A percentile compares a stretch with the other conserved stretches of the same genome.
These are phyloP conservation scores for Penicillium sp. DNA, from an alignment of 2,329 filamentous ascomycete species.

Conservation along the genomic window DNA sequence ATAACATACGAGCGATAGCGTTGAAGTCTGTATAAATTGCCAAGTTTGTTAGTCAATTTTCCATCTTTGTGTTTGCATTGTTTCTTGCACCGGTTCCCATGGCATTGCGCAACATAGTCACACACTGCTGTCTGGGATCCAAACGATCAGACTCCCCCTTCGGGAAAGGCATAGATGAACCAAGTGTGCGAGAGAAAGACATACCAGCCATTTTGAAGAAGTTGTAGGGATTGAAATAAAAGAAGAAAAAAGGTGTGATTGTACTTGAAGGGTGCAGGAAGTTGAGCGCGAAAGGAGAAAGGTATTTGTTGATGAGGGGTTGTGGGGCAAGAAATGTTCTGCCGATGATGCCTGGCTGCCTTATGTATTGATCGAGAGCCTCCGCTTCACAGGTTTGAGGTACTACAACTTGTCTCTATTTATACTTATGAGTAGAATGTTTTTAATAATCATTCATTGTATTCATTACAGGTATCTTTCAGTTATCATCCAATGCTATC, in stretches of 20 bases:
- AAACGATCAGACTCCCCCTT: constrained; percentile 4
- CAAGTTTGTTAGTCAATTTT: constrained; percentile 13
- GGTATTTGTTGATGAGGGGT: constrained; percentile 27
- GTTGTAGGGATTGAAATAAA: not conserved
- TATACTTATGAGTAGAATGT: not conserved
- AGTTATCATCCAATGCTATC: not conserved
- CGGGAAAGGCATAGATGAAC: not conserved
- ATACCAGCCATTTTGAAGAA: constrained; percentile 38
- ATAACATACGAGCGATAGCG: constrained; percentile 40
- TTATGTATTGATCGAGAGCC: constrained; percentile 7
- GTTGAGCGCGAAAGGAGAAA: constrained; percentile 10
- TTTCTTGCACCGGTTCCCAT: not conserved
- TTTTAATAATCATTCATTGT: not conserved
- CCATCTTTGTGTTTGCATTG: not conserved
- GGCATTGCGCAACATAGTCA: constrained; percentile 19
- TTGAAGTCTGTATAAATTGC: constrained; percentile 34
- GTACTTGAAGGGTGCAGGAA: constrained; percentile 11
- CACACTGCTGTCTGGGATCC: constrained; percentile 11
- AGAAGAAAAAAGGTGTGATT: constrained; percentile 24
- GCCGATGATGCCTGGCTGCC: constrained; percentile 12
- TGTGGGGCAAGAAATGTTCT: constrained; percentile 28
- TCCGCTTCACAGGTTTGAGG: not conserved
- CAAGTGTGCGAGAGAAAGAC: constrained; percentile 13
- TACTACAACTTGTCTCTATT: not conserved
- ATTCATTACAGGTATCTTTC: constrained; percentile 3